Evolutionary conservation across 768 basidiomycete species (phyloP).

Genomic region (Leccinum imitatum): DNA sequence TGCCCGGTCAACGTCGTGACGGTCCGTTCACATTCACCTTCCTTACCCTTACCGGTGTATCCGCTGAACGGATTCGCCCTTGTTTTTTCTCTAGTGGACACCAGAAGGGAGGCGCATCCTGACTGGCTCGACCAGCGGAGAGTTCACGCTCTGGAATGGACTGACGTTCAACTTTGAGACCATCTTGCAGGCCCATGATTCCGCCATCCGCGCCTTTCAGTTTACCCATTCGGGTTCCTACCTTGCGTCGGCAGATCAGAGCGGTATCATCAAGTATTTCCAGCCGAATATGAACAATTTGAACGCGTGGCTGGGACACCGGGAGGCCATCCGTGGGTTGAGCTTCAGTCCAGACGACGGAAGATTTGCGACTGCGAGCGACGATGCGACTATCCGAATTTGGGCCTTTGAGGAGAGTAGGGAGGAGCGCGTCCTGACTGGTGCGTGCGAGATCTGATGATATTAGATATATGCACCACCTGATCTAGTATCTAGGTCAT

Average conservation of each 20-base stretch:
- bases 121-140: slow-evolving; percentile 94
- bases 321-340: slow-evolving; percentile 91
- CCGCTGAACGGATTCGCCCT: slow-evolving; percentile 1
- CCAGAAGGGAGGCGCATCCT: slow-evolving; percentile 88
- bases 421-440: slow-evolving; percentile 85
- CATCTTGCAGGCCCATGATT: slow-evolving; percentile 98
- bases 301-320: slow-evolving; percentile 88
- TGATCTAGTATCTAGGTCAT: slow-evolving; percentile 62
- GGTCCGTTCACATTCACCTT: slow-evolving; percentile 48
- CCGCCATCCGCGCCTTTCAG: slow-evolving; percentile 83
- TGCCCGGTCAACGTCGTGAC: slow-evolving; percentile 96
- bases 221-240: slow-evolving; percentile 95
- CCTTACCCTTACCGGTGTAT: neutral
- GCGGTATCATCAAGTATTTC: slow-evolving; percentile 96
- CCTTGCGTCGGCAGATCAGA: slow-evolving; percentile 90
- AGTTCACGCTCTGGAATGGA: slow-evolving; percentile 99
- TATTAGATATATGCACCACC: neutral
- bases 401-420: slow-evolving; percentile 93
- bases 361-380: slow-evolving; percentile 91
- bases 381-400: slow-evolving; percentile 91
- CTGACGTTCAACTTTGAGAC: slow-evolving; percentile 99
- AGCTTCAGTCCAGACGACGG: slow-evolving; percentile 92
- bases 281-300: slow-evolving; percentile 99
- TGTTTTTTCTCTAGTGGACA: slow-evolving; percentile 70
- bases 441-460: slow-evolving; percentile 34